Evolutionary conservation across 179 eudicot species (phyloP).

Genomic region (Gypsophila paniculata): DNA sequence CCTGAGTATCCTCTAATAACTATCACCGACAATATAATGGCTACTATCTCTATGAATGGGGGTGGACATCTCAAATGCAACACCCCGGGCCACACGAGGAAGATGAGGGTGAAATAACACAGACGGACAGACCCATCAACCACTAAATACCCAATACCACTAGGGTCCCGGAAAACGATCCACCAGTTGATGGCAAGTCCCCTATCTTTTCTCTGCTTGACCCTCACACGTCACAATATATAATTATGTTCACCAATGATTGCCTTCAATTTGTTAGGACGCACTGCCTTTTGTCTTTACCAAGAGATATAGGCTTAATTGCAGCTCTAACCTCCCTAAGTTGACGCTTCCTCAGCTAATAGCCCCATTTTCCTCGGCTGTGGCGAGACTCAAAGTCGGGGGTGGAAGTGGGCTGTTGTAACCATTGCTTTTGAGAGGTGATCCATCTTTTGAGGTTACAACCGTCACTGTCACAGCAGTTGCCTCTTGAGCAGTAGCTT

Average conservation of each 20-base stretch:
- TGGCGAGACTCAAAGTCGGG: slow-evolving; percentile 26
- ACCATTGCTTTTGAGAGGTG: slow-evolving; percentile 48
- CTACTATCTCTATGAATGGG: slow-evolving; percentile 8
- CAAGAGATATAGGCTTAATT: neutral
- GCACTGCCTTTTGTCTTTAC: neutral
- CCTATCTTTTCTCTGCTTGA: neutral
- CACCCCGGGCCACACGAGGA: slow-evolving; percentile 8
- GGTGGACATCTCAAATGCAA: neutral
- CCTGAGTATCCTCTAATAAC: neutral
- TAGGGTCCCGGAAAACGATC: neutral
- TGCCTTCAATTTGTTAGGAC: neutral
- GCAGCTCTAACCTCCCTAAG: slow-evolving; percentile 4
- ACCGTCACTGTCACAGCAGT: slow-evolving; percentile 35
- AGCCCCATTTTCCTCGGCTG: slow-evolving; percentile 19
- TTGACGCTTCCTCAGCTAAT: slow-evolving; percentile 1
- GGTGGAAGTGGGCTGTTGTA: slow-evolving; percentile 32
- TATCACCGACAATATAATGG: neutral
- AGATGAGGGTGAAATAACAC: neutral
- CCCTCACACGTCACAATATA: neutral
- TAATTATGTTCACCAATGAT: slow-evolving; percentile 1
- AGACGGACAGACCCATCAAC: neutral
- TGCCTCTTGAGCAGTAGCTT: slow-evolving; percentile 27
- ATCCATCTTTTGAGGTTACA: slow-evolving; percentile 27
- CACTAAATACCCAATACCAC: neutral
- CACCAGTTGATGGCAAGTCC: neutral